Percentiles rank a stretch among this genome's conserved stretches.
Conservation (phyloP, 441 rosid genomes). For the Erodium trifolium region DNA sequence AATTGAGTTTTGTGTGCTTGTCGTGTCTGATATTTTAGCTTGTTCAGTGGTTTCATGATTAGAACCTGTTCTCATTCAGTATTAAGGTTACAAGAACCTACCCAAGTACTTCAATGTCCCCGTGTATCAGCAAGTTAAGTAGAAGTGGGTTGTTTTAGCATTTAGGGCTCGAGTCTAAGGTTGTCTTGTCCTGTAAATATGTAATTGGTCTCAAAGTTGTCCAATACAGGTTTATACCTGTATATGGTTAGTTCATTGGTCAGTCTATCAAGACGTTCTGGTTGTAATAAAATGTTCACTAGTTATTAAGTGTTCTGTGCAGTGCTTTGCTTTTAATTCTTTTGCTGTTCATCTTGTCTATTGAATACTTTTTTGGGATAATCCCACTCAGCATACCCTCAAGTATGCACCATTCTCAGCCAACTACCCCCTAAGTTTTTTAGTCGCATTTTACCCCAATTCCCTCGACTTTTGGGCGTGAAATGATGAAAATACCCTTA, state of each 20-base stretch:
- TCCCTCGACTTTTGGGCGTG: too few species aligned
- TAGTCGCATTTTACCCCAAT: too few species aligned
- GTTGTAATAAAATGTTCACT: slow-evolving; percentile 29
- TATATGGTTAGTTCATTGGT: slow-evolving; percentile 17
- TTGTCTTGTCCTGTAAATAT: slow-evolving; percentile 36
- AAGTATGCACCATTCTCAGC: too few species aligned
- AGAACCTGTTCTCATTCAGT: slow-evolving; percentile 25
- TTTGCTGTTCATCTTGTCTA: background rate
- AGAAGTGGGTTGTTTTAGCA: slow-evolving; percentile 26
- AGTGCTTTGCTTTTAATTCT: background rate
- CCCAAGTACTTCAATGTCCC: slow-evolving; percentile 13
- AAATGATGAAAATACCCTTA: too few species aligned
- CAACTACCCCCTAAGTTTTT: too few species aligned
- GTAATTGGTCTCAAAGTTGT: slow-evolving; percentile 20
- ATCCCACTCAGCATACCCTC: too few species aligned
- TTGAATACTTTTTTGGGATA: background rate
- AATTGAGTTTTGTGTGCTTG: slow-evolving; percentile 15
- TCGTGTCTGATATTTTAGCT: slow-evolving; percentile 21
- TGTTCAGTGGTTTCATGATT: slow-evolving; percentile 25
- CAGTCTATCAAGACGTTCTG: slow-evolving; percentile 31
- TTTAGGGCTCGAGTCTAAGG: slow-evolving; percentile 19
- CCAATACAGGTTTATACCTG: slow-evolving; percentile 32
- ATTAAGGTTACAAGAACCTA: slow-evolving; percentile 13
- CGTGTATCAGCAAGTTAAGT: slow-evolving; percentile 20
- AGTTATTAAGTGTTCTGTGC: background rate